Base-by-base conservation (phyloP, 371 early-diverging fungal genomes). In the Rhizopus sp. region DNA sequence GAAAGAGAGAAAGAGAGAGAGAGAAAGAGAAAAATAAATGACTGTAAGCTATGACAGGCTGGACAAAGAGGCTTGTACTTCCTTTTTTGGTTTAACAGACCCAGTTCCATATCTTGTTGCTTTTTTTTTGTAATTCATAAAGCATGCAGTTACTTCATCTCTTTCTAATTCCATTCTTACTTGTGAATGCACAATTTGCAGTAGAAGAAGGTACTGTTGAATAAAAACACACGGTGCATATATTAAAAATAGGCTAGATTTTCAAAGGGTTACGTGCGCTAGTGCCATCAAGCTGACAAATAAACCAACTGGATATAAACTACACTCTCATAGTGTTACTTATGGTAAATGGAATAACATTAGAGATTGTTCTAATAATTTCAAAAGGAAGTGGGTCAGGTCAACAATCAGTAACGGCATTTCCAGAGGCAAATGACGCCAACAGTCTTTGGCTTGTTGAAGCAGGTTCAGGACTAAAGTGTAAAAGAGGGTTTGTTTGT, bases 321-420 rank as follows among this genome's bases (percentile, higher is more conserved):
- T 95, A n/a, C 92, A 93, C 70, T 90, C 91, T 4, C 87, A 90
- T 62, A 81, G 81, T n/a, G 85, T 91, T 39, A 77, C 84, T n/a
- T 94, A 93, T 62, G 92, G 89, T 77, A 75, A 17, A 5, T 41
- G 38, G 23, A 39, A 17, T 31, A 12, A 12, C 15, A 6, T 46
- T 31, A 30, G 4, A 30, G 32, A 40, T 32, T 44, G 3, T 45
- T 46, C 44, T 34, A 48, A 10, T 32, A 30, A 38, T 31, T 15
- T 6, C 35, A 41, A 13, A 40, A 80, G 86, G 92, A 12, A 73
- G 84, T 45, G 92, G 93, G 8, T 88, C 89, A 42, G 87, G 89
- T 16, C 93, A 92, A 60, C 93, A 93, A 63, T 90, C 90, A 13
- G 89, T 93, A 35, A 95, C 94, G 7, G 93, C 84, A 0, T 84